Evolutionary conservation across 371 early-diverging fungal species (phyloP).

Genomic region (Mucor velutinosus): DNA sequence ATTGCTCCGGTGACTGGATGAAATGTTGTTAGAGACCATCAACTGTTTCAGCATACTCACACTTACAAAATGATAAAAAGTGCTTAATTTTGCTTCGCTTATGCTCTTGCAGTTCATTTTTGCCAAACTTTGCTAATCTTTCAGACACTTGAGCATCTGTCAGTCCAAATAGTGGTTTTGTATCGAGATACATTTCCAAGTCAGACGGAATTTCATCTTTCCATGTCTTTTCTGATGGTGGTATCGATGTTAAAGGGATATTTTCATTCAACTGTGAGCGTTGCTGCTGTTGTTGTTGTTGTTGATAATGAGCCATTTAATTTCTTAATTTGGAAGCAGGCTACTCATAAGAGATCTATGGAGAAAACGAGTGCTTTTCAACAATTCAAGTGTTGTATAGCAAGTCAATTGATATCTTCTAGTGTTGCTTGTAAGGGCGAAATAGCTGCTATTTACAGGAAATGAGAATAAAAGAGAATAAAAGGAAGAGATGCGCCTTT

Average conservation of each 20-base stretch:
- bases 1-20: slow-evolving; percentile 78
- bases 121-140: slow-evolving; percentile 69
- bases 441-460: not conserved
- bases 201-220: slow-evolving; percentile 70
- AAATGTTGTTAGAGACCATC: not conserved
- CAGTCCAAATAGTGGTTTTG: slow-evolving; percentile 68
- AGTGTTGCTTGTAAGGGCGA: not conserved
- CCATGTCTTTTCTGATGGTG: slow-evolving; percentile 20
- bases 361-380: not conserved
- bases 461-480: not conserved
- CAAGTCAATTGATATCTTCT: not conserved
- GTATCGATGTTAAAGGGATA: slow-evolving; percentile 11
- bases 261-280: slow-evolving; percentile 5
- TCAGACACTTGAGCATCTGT: slow-evolving; percentile 58
- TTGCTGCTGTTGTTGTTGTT: not conserved
- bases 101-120: slow-evolving; percentile 78
- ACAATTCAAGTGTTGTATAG: not conserved
- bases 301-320: not conserved
- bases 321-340: slow-evolving; percentile 1
- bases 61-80: slow-evolving; percentile 81
- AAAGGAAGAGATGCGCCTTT: not conserved
- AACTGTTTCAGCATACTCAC: not conserved
- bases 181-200: slow-evolving; percentile 70
- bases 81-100: slow-evolving; percentile 84
- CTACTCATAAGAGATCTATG: not conserved